Conservation (phyloP, 108 stramenopile genomes). For the Epithemia pelagica region DNA sequence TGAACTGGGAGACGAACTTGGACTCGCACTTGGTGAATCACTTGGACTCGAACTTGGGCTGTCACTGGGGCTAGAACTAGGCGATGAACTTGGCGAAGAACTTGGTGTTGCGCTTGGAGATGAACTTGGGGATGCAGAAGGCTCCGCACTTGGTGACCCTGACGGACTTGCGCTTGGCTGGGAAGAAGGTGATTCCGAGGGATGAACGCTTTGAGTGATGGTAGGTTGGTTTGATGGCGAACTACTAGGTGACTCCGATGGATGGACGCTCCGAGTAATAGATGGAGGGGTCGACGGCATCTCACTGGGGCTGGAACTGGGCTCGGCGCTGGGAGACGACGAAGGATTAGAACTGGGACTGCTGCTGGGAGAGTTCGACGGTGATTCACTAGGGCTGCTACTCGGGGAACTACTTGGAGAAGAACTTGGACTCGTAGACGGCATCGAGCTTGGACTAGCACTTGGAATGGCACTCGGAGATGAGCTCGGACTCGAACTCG, state of each 20-base stretch:
- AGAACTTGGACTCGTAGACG: neutral
- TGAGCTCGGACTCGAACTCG: neutral
- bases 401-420: constrained; percentile 4
- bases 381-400: neutral
- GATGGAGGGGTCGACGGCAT: neutral
- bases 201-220: neutral
- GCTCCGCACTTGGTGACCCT: neutral
- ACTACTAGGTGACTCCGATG: too few species aligned
- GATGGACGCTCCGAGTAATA: neutral
- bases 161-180: neutral
- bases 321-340: neutral
- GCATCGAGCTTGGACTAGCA: neutral
- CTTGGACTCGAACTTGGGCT: neutral
- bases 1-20: constrained; percentile 5
- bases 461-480: constrained; percentile 6
- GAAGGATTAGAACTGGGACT: neutral
- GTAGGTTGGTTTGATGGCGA: neutral
- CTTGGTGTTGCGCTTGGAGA: neutral
- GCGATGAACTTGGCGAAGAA: neutral
- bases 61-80: neutral
- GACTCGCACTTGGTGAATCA: neutral
- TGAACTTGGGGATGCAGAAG: constrained; percentile 1
- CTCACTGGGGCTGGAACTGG: neutral
- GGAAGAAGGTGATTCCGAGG: neutral
- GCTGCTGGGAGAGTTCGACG: neutral